These are phyloP conservation scores for sweet orange (Citrus sinensis) DNA, from an alignment of 345 rosid species.

Conservation along the genomic window DVS_A1.0 CM039165.1:34015001-34015500, in stretches of 20 bases:
- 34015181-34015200: background rate
- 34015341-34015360: background rate
- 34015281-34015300: background rate
- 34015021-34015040: background rate
- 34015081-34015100: background rate
- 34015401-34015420: constrained; percentile 45
- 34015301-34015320: background rate
- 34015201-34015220: background rate
- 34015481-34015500: constrained; percentile 43
- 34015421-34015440: constrained; percentile 49
- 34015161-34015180: background rate
- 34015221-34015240: background rate
- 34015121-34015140: background rate
- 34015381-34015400: constrained; percentile 49
- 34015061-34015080: background rate
- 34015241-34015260: background rate
- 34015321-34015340: background rate
- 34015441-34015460: constrained; percentile 57
- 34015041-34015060: background rate
- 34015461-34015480: constrained; percentile 38
- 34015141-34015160: background rate
- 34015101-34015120: background rate
- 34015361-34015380: constrained; percentile 7
- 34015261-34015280: background rate
- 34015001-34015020: too few species aligned